Percentiles rank a stretch among this genome's conserved stretches.
phyloP scores from a whole-genome alignment of 2,329 filamentous ascomycete genomes.

The Talaromyces rugulosus region DNA sequence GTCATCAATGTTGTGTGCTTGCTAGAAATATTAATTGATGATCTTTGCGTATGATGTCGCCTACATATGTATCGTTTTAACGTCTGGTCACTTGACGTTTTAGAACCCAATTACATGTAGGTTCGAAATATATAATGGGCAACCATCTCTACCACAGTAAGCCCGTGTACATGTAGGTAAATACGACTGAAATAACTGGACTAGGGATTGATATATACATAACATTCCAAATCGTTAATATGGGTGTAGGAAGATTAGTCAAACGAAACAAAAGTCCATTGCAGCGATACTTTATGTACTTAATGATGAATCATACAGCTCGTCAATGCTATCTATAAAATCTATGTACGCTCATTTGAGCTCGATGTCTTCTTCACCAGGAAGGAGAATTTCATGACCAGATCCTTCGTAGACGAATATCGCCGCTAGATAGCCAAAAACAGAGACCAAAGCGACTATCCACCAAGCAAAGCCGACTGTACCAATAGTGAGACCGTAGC shows the following conservation, averaged over 20 bases:
- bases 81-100: no score
- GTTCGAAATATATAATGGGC: no score
- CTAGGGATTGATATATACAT: no score
- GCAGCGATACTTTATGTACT: neutral
- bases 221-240: no score
- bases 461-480: constrained; percentile 57
- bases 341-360: neutral
- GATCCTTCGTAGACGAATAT: constrained; percentile 62
- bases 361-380: constrained; percentile 32
- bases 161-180: no score
- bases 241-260: neutral
- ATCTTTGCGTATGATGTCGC: no score
- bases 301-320: neutral
- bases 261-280: neutral
- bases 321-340: neutral
- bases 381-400: constrained; percentile 54
- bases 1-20: no score
- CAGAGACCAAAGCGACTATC: constrained; percentile 51
- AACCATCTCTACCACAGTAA: no score
- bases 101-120: no score
- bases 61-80: no score
- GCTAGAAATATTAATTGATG: no score
- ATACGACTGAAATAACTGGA: no score
- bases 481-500: constrained; percentile 50
- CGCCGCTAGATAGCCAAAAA: constrained; percentile 55